Conservation (phyloP, 768 basidiomycete species). For the Rhodotorula graminis region DNA sequence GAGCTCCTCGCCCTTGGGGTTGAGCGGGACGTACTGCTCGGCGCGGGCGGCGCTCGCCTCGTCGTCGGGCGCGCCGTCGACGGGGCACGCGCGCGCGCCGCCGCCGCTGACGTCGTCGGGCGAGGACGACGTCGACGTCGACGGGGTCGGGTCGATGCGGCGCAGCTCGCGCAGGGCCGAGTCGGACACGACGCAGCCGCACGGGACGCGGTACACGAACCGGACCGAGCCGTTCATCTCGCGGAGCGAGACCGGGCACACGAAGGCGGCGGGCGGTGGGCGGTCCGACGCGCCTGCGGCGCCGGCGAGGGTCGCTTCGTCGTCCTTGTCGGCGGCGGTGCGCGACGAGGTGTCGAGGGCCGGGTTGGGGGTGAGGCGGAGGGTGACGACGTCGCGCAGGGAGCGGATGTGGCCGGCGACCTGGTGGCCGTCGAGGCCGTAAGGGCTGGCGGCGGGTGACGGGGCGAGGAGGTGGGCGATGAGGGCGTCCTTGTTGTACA, state of each 20-base stretch:
- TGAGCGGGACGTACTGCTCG: slow-evolving; percentile 60
- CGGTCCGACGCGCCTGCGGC: neutral
- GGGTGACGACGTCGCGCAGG: slow-evolving; percentile 82
- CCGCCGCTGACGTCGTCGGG: slow-evolving; percentile 13
- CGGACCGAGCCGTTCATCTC: slow-evolving; percentile 90
- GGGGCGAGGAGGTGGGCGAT: slow-evolving; percentile 84
- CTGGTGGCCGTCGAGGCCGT: slow-evolving; percentile 64
- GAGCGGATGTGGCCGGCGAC: slow-evolving; percentile 90
- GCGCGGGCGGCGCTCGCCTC: slow-evolving; percentile 54
- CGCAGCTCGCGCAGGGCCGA: slow-evolving; percentile 68
- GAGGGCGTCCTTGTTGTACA: slow-evolving; percentile 93
- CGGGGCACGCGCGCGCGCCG: slow-evolving; percentile 40
- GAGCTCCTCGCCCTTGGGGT: slow-evolving; percentile 64
- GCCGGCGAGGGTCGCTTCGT: slow-evolving; percentile 45
- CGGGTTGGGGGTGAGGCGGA: slow-evolving; percentile 74
- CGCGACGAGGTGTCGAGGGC: slow-evolving; percentile 46
- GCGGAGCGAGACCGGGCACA: slow-evolving; percentile 84
- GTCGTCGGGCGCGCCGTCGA: slow-evolving; percentile 41
- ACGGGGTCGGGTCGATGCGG: slow-evolving; percentile 35
- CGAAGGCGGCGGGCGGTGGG: slow-evolving; percentile 60
- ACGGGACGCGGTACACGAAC: slow-evolving; percentile 78
- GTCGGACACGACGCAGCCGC: slow-evolving; percentile 87
- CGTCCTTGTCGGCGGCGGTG: slow-evolving; percentile 42
- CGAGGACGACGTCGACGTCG: slow-evolving; percentile 36
- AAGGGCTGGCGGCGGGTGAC: slow-evolving; percentile 54